phyloP scores from a whole-genome alignment of 805 yeast species.

The Monosporozyma unispora region DNA sequence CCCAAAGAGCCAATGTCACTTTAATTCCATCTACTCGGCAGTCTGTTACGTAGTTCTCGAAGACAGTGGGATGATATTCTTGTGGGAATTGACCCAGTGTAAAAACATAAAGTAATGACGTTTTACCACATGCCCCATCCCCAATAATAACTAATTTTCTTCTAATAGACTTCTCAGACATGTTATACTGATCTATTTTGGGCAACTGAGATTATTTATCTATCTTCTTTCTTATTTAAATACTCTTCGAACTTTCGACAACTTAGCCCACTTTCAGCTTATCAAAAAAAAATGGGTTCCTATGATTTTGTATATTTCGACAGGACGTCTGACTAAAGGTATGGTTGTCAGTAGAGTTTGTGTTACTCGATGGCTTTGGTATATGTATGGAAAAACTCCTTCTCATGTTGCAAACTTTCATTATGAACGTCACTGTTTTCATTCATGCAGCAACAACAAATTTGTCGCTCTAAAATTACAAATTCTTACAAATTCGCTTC shows the following conservation, averaged over 20 bases:
- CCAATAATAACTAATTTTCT: conserved; percentile 87
- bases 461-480: neutral
- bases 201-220: neutral
- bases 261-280: neutral
- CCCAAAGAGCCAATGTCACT: conserved; percentile 85
- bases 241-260: neutral
- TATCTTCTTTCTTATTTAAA: neutral
- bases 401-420: neutral
- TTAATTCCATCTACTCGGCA: conserved; percentile 91
- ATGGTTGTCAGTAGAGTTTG: neutral
- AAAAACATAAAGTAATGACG: conserved; percentile 82
- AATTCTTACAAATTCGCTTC: neutral
- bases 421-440: neutral
- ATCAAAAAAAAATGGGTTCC: no score
- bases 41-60: conserved; percentile 89
- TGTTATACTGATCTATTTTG: conserved; percentile 1
- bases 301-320: neutral
- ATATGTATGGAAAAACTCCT: neutral
- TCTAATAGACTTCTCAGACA: conserved; percentile 34
- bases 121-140: conserved; percentile 93
- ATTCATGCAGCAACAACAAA: neutral
- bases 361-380: neutral
- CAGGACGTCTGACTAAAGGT: neutral
- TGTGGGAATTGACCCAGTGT: conserved; percentile 90
- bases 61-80: conserved; percentile 88